A percentile compares a stretch with the other conserved stretches of the same genome.
Conservation (phyloP, 495 filamentous ascomycete genomes). For the Aspergillus homomorphus region DNA sequence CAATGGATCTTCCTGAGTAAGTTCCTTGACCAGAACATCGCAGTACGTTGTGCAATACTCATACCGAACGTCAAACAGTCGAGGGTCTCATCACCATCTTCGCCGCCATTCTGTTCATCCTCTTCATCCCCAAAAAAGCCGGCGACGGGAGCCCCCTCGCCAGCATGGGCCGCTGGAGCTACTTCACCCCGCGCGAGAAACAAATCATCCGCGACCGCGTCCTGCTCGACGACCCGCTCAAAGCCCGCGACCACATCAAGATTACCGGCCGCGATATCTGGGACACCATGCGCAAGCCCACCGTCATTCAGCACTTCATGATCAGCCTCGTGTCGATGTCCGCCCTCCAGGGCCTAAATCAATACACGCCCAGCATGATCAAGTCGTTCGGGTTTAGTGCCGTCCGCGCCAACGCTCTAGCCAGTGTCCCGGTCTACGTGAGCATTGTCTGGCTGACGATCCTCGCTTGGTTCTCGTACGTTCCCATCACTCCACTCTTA, state of each 20-base stretch:
- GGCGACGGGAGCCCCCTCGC: constrained; percentile 44
- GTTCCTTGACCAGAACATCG: constrained; percentile 6
- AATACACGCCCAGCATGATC: constrained; percentile 41
- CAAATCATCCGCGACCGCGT: constrained; percentile 43
- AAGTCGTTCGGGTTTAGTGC: constrained; percentile 44
- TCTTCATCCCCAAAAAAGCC: constrained; percentile 43
- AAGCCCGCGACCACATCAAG: constrained; percentile 37
- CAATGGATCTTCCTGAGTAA: constrained; percentile 58
- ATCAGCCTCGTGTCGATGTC: constrained; percentile 48
- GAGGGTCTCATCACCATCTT: constrained; percentile 52
- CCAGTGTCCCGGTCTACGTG: constrained; percentile 49
- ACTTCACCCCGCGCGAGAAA: constrained; percentile 42
- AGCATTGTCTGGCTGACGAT: constrained; percentile 41
- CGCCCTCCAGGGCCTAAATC: constrained; percentile 41
- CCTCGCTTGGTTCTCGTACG: constrained; percentile 38
- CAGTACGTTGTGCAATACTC: background rate
- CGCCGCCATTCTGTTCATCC: constrained; percentile 48
- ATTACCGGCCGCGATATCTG: constrained; percentile 42
- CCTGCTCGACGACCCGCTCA: constrained; percentile 43
- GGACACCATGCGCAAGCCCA: constrained; percentile 37
- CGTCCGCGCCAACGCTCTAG: constrained; percentile 48
- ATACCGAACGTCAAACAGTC: constrained; percentile 26
- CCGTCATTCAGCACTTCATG: constrained; percentile 36
- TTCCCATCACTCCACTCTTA: background rate
- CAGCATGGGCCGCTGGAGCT: constrained; percentile 38